Conservation (phyloP, 1,284 basidiomycete species). For the Stygiomarasmius scandens region DNA sequence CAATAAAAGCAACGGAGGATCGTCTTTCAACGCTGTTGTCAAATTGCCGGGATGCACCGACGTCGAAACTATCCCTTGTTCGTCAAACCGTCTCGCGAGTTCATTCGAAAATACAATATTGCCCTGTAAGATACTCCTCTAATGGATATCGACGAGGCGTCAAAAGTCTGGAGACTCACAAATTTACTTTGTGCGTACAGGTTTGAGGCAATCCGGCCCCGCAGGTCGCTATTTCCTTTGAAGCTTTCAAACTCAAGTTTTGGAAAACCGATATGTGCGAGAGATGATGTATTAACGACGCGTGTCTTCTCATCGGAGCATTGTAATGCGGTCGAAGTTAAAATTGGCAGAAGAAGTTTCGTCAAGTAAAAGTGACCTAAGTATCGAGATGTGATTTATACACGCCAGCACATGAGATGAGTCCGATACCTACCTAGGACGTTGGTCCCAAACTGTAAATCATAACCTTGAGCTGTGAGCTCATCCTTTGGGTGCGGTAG, state of each 20-base stretch:
- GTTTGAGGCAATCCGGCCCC: slow-evolving; percentile 28
- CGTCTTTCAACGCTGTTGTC: slow-evolving; percentile 29
- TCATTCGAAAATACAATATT: slow-evolving; percentile 37
- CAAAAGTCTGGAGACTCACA: slow-evolving; percentile 24
- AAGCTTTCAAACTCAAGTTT: slow-evolving; percentile 36
- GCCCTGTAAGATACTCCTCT: slow-evolving; percentile 22
- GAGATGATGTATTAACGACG: slow-evolving; percentile 49
- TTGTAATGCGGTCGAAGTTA: slow-evolving; percentile 32
- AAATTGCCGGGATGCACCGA: slow-evolving; percentile 32
- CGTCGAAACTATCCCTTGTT: slow-evolving; percentile 35
- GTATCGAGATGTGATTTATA: too few relatives aligned
- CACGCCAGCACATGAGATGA: not conserved
- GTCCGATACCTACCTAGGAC: slow-evolving; percentile 30
- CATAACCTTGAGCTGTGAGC: slow-evolving; percentile 47
- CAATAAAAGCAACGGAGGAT: not conserved
- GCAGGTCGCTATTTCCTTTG: slow-evolving; percentile 31
- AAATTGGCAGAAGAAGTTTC: slow-evolving; percentile 40
- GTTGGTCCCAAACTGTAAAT: slow-evolving; percentile 49
- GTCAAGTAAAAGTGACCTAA: slow-evolving; percentile 31
- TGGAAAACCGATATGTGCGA: slow-evolving; percentile 23
- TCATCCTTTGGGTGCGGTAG: slow-evolving; percentile 40
- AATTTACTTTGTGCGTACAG: slow-evolving; percentile 53
- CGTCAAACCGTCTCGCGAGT: slow-evolving; percentile 32
- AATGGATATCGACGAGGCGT: not conserved
- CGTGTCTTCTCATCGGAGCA: slow-evolving; percentile 28